Percentiles rank a stretch among this genome's conserved stretches.
Conservation (phyloP, 108 stramenopile genomes). For the Skeletonema grethae region DNA sequence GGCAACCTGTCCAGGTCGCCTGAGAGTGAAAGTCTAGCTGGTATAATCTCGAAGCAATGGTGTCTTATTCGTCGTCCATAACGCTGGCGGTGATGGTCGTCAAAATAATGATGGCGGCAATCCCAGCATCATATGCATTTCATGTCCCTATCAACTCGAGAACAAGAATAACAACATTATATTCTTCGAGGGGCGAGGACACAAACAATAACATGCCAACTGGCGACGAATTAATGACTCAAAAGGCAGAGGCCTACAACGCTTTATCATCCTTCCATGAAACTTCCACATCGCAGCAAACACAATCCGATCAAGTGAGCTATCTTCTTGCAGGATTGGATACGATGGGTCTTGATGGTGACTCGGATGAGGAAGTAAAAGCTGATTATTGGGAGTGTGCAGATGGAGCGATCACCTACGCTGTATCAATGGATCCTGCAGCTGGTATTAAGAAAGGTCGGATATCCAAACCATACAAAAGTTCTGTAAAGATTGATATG, state of each 20-base stretch:
- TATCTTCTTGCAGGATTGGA: conserved; percentile 3
- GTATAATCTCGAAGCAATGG: neutral
- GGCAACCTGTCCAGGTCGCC: too few relatives aligned
- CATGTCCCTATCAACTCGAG: neutral
- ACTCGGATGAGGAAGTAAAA: conserved; percentile 7
- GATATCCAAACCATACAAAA: conserved; percentile 52
- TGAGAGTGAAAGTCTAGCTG: too few relatives aligned
- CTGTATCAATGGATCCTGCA: conserved; percentile 66
- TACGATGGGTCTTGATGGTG: neutral
- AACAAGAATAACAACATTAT: neutral
- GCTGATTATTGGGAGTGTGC: conserved; percentile 52
- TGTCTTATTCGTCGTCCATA: neutral
- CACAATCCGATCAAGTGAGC: neutral
- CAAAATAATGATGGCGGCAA: neutral
- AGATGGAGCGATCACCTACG: conserved; percentile 63
- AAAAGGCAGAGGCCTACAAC: conserved; percentile 43
- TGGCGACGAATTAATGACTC: conserved; percentile 29
- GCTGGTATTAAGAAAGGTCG: conserved; percentile 66
- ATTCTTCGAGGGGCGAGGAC: neutral
- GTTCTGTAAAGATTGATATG: conserved; percentile 54
- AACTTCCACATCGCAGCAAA: conserved; percentile 8
- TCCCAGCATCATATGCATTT: neutral
- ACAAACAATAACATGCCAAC: conserved; percentile 18
- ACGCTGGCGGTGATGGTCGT: neutral
- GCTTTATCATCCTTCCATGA: conserved; percentile 49